phyloP scores from a whole-genome alignment of 768 basidiomycete genomes.

The Pisolithus microcarpus region DNA sequence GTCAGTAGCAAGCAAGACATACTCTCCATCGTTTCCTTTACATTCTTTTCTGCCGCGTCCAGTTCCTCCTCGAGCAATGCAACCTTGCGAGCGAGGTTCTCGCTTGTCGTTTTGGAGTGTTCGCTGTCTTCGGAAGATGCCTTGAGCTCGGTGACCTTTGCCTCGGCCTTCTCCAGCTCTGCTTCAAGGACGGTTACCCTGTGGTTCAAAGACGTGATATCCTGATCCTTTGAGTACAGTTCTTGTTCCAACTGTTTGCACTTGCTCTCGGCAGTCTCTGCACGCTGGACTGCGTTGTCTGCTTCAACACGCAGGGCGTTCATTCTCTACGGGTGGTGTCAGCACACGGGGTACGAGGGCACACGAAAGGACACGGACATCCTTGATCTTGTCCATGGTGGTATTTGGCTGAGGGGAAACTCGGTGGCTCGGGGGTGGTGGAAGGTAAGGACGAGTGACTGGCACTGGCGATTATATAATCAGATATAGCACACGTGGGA shows the following conservation, averaged over 20 bases:
- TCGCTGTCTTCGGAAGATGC: slow-evolving; percentile 59
- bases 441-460: slow-evolving; percentile 4
- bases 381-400: slow-evolving; percentile 44
- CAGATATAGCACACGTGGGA: slow-evolving; percentile 32
- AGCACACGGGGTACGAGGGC: neutral
- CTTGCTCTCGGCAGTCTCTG: slow-evolving; percentile 81
- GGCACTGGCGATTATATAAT: slow-evolving; percentile 4
- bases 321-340: slow-evolving; percentile 50
- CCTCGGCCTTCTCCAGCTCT: slow-evolving; percentile 68
- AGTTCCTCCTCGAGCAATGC: slow-evolving; percentile 92
- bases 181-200: slow-evolving; percentile 55
- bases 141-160: slow-evolving; percentile 60
- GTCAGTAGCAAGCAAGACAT: slow-evolving; percentile 27
- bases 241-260: slow-evolving; percentile 71
- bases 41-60: slow-evolving; percentile 89
- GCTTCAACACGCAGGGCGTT: slow-evolving; percentile 74
- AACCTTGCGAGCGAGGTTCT: slow-evolving; percentile 75
- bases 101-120: slow-evolving; percentile 60
- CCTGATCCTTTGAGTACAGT: slow-evolving; percentile 78
- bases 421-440: slow-evolving; percentile 3
- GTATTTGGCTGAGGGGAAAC: slow-evolving; percentile 7
- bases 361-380: slow-evolving; percentile 20
- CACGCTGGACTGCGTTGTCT: slow-evolving; percentile 71
- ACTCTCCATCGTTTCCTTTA: slow-evolving; percentile 97
- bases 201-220: slow-evolving; percentile 72